Percentiles rank a stretch among this genome's conserved stretches.
Conservation (phyloP, 768 basidiomycete species). For the Pisolithus albus region DNA sequence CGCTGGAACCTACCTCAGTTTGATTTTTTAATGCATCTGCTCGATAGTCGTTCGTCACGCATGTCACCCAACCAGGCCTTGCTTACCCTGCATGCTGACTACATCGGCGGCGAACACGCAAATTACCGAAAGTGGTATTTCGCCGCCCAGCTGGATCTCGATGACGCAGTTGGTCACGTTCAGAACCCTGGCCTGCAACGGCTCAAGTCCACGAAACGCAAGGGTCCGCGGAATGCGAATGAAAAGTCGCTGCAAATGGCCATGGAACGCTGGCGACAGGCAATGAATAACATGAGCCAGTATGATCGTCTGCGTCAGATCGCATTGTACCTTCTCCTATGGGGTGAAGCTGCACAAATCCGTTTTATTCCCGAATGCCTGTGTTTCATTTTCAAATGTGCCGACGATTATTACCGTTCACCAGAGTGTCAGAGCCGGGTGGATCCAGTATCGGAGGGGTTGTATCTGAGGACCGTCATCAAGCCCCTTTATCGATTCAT, state of each 20-base stretch:
- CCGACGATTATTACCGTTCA: constrained; percentile 98
- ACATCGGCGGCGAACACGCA: constrained; percentile 96
- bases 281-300: constrained; percentile 98
- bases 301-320: constrained; percentile 97
- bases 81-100: constrained; percentile 94
- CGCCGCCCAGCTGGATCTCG: constrained; percentile 95
- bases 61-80: constrained; percentile 97
- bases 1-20: constrained; percentile 44
- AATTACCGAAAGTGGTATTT: constrained; percentile 99
- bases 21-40: constrained; percentile 95
- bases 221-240: constrained; percentile 46
- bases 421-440: constrained; percentile 94
- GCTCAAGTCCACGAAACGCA: constrained; percentile 64
- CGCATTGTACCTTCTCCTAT: constrained; percentile 89
- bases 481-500: constrained; percentile 96
- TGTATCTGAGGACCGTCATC: constrained; percentile 86
- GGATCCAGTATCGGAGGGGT: constrained; percentile 89
- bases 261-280: constrained; percentile 89
- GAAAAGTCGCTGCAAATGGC: constrained; percentile 74
- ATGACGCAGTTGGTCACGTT: constrained; percentile 88
- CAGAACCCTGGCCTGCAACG: constrained; percentile 89
- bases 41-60: constrained; percentile 93
- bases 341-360: constrained; percentile 98
- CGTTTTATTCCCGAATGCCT: constrained; percentile 94
- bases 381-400: constrained; percentile 99